Evolutionary conservation across 257 asterid species (phyloP), one percentile per base, ranked within the genome.

Genomic region (Echium plantagineum): DNA sequence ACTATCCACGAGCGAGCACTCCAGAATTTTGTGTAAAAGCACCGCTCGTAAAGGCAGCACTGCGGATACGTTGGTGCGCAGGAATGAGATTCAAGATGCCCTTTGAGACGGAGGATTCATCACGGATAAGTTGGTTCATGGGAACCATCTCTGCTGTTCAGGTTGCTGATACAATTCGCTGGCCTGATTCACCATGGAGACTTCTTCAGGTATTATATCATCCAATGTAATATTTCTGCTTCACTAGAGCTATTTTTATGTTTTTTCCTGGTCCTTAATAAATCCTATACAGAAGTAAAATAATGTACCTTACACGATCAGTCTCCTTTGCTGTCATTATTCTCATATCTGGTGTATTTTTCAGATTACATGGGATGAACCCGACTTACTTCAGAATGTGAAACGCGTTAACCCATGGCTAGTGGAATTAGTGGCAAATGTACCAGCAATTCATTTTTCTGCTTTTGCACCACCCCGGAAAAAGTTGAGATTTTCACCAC

Each of bases 161-260:
- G 63, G 84, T 81, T 59, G 86, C 87, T 12, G 95, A 91, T 74
- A 94, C 98, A 6, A 58, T 85, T 63, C 85, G 69, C 38, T 91
- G 98, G 98, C 94, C 98, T 0, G 94, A 83, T 77, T 91, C 98
- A 1, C 98, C 97, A 1, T 91, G 98, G 98, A 84, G 94, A 79
- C 89, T 88, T 71, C 96, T 91, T 22, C 95, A 76, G 97, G 98
- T 90, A 76, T 64, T 22, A 6, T 32, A 8, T 22, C 47, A 63
- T 58, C 51, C 38, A 22, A 56, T 21, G 60, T 9, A 56, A 22
- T 24, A 13, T 12, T 19, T 6, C 21, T 22, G n/a, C 19, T 53
- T 10, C 15, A 42, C 49, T 1, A 10, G 26, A 53, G 57, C 26
- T 53, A 6, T 46, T 18, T 60, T 49, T 49, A 60, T 55, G 20